Percentiles rank a stretch among this genome's conserved stretches.
Conservation (phyloP, 2,329 filamentous ascomycete species). For the Pseudogymnoascus sp. region DNA sequence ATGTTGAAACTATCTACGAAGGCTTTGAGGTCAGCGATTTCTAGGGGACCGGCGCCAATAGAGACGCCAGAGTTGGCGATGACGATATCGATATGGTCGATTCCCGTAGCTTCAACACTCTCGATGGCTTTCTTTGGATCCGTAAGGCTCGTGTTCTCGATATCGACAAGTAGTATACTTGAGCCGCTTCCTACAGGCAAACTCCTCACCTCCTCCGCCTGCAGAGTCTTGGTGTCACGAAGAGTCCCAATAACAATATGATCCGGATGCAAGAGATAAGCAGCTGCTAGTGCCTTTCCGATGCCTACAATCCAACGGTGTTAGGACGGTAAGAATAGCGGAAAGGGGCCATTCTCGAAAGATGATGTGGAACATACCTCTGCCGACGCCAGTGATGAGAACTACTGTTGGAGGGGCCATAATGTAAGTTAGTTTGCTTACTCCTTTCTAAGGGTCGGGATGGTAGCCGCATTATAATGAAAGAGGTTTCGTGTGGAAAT, state of each 20-base stretch:
- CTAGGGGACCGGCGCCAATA: background rate
- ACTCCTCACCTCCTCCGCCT: background rate
- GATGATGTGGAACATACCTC: background rate
- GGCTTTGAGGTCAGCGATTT: background rate
- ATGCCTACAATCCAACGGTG: background rate
- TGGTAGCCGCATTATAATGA: background rate
- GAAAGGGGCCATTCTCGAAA: background rate
- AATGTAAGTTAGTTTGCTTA: background rate
- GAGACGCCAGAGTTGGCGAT: constrained; percentile 24
- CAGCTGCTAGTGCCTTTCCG: background rate
- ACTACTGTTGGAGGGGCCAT: background rate
- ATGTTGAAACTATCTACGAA: background rate
- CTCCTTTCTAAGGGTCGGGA: background rate
- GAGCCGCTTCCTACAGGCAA: background rate
- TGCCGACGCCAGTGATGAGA: background rate
- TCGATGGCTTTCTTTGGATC: background rate
- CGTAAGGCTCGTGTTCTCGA: background rate
- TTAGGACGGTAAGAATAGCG: background rate
- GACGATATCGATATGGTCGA: constrained; percentile 27
- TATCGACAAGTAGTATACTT: background rate
- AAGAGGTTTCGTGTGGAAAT: background rate
- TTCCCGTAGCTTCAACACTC: background rate
- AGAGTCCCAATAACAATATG: background rate
- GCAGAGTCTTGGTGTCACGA: background rate
- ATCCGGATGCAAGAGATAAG: background rate